These are phyloP conservation scores for Puccinia polysora DNA, from an alignment of 1,284 basidiomycete species.

Conservation along the genomic window DNA sequence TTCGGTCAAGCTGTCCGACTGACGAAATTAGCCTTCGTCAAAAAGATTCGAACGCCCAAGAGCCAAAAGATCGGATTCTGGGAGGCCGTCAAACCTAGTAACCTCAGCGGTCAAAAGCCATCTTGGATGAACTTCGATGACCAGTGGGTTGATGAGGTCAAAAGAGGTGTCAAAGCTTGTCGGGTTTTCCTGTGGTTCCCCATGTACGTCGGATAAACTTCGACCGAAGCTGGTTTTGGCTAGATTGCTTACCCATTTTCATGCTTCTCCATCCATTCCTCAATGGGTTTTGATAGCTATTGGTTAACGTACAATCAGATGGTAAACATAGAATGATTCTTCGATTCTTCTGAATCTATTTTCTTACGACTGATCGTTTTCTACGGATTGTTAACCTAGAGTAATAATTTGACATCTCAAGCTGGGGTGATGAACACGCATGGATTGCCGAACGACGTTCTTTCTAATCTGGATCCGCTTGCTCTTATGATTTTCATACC, in stretches of 20 bases:
- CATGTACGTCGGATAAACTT: too few relatives aligned
- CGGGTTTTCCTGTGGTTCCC: conserved; percentile 69
- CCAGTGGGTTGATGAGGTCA: conserved; percentile 75
- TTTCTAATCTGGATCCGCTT: conserved; percentile 74
- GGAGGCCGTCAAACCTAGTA: conserved; percentile 68
- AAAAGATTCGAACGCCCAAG: conserved; percentile 50
- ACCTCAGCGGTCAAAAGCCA: conserved; percentile 50
- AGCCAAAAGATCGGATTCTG: conserved; percentile 65
- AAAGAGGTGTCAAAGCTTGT: conserved; percentile 76
- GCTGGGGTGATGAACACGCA: conserved; percentile 50
- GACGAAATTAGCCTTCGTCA: conserved; percentile 50
- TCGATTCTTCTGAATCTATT: too few relatives aligned
- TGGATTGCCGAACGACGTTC: conserved; percentile 66
- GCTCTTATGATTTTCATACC: conserved; percentile 59
- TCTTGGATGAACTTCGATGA: conserved; percentile 61
- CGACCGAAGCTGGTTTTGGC: too few relatives aligned
- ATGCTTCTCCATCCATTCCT: too few relatives aligned
- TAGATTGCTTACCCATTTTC: too few relatives aligned
- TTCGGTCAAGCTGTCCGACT: conserved; percentile 58
- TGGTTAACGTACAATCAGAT: conserved; percentile 64
- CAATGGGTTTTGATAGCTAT: conserved; percentile 24
- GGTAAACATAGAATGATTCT: too few relatives aligned
- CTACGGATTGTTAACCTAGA: conserved; percentile 1
- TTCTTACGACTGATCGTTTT: background rate
- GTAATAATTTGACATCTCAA: conserved; percentile 65